These are phyloP conservation scores for Aspergillus terreus DNA, from an alignment of 2,329 filamentous ascomycete species.

Conservation along the genomic window DNA sequence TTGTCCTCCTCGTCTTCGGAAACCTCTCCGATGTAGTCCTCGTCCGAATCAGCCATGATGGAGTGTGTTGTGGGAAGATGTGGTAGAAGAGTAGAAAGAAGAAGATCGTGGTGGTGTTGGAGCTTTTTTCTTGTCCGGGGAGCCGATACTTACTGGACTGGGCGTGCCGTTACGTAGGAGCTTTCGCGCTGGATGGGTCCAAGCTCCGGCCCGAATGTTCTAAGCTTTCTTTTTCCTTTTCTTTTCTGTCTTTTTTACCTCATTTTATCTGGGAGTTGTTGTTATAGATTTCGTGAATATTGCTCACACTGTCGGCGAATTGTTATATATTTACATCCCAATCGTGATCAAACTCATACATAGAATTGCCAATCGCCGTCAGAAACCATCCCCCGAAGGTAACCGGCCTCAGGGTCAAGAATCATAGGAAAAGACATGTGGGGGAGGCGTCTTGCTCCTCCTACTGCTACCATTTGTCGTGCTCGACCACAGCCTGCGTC, in stretches of 20 bases:
- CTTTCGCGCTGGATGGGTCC: not conserved
- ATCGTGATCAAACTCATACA: not conserved
- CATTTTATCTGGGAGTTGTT: too few species aligned
- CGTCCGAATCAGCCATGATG: conserved; percentile 47
- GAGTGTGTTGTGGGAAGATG: not conserved
- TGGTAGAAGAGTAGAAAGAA: not conserved
- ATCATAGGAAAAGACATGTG: conserved; percentile 25
- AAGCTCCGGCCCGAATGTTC: conserved; percentile 5
- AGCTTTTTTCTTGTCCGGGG: not conserved
- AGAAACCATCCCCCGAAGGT: conserved; percentile 13
- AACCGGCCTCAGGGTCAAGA: conserved; percentile 14
- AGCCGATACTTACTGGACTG: too few species aligned
- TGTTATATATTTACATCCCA: not conserved
- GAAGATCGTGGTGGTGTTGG: not conserved
- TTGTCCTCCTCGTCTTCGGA: conserved; percentile 44
- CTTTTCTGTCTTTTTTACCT: not conserved
- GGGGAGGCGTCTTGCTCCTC: conserved; percentile 29
- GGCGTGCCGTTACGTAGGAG: too few species aligned
- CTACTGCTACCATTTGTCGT: conserved; percentile 19
- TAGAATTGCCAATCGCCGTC: not conserved
- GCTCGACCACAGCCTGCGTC: too few species aligned
- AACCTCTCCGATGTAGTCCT: conserved; percentile 50
- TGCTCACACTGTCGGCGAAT: too few species aligned
- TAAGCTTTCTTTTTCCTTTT: not conserved
- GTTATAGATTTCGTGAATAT: too few species aligned